Evolutionary conservation across 164 flowering plant species (phyloP).

Genomic region (Malania oleifera): DNA sequence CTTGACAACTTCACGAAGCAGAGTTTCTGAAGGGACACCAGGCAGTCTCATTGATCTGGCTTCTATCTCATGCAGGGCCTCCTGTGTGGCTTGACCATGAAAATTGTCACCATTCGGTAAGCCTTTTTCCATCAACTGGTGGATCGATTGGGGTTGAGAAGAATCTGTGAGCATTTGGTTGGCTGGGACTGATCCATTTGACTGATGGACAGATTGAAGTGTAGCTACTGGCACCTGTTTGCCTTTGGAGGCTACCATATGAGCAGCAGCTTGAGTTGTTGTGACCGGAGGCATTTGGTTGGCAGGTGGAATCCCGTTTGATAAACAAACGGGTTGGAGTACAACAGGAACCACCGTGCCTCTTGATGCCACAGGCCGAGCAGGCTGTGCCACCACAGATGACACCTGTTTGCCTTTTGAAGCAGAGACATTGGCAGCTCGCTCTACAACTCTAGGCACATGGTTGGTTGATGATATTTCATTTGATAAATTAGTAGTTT

Average conservation of each 20-base stretch:
- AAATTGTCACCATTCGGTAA: not conserved
- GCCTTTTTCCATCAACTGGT: not conserved
- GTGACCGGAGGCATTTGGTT: slow-evolving; percentile 9
- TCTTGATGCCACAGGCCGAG: slow-evolving; percentile 16
- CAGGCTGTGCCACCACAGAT: slow-evolving; percentile 14
- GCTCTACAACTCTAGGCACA: slow-evolving; percentile 2
- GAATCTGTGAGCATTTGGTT: no score
- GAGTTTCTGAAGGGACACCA: not conserved
- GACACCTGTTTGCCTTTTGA: slow-evolving; percentile 19
- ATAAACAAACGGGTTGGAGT: slow-evolving; percentile 23
- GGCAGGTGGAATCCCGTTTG: slow-evolving; percentile 20
- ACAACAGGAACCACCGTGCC: slow-evolving; percentile 39
- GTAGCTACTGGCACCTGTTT: slow-evolving; percentile 5
- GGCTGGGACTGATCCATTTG: no score
- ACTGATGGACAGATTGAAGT: not conserved
- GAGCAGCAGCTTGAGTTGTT: slow-evolving; percentile 15
- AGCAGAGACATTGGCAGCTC: slow-evolving; percentile 8
- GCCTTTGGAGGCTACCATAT: slow-evolving; percentile 16
- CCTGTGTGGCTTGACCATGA: not conserved
- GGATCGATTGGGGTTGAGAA: slow-evolving; percentile 8
- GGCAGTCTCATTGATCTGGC: not conserved
- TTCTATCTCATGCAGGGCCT: not conserved
- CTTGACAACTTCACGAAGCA: not conserved
- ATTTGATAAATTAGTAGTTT: slow-evolving; percentile 8
- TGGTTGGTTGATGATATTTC: slow-evolving; percentile 8